A percentile compares a stretch with the other conserved stretches of the same genome.
Evolutionary conservation across 2,329 filamentous ascomycete genomes (phyloP).

Genomic region (Ceratocystis variospora): DNA sequence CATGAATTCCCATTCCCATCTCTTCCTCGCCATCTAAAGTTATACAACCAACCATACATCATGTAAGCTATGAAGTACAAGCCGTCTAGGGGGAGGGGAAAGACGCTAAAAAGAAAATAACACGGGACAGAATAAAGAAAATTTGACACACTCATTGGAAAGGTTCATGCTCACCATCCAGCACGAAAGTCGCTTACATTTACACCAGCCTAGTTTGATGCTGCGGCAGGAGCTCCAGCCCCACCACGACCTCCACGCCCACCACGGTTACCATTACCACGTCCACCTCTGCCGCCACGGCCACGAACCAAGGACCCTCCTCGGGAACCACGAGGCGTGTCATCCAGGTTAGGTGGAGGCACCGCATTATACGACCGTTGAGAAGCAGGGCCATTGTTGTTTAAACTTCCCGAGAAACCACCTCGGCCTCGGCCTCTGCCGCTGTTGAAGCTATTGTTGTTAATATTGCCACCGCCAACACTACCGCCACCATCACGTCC

Average conservation of each 20-base stretch:
- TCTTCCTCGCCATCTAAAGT: neutral
- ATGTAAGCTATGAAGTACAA: neutral
- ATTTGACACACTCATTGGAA: neutral
- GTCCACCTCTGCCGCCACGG: constrained; percentile 24
- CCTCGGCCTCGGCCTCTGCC: constrained; percentile 24
- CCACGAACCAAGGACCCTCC: constrained; percentile 24
- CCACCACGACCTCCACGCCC: constrained; percentile 27
- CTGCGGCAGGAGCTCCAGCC: constrained; percentile 1
- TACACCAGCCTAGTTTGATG: constrained; percentile 20
- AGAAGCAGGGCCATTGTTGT: neutral
- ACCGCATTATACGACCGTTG: constrained; percentile 37
- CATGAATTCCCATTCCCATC: neutral
- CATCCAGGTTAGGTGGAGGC: constrained; percentile 43
- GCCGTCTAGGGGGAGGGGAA: neutral
- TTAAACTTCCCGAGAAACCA: constrained; percentile 19
- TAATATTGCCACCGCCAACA: constrained; percentile 22
- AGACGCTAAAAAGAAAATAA: neutral
- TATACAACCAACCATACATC: neutral
- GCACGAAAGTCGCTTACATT: constrained; percentile 8
- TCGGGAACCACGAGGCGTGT: constrained; percentile 31
- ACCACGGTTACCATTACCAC: constrained; percentile 29
- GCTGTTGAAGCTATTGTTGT: constrained; percentile 20
- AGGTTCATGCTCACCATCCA: neutral
- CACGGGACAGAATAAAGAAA: neutral
- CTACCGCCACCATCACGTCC: constrained; percentile 21